These are phyloP conservation scores for Cladosporium sp. DNA, from an alignment of 2,329 filamentous ascomycete species.

Conservation along the genomic window DNA sequence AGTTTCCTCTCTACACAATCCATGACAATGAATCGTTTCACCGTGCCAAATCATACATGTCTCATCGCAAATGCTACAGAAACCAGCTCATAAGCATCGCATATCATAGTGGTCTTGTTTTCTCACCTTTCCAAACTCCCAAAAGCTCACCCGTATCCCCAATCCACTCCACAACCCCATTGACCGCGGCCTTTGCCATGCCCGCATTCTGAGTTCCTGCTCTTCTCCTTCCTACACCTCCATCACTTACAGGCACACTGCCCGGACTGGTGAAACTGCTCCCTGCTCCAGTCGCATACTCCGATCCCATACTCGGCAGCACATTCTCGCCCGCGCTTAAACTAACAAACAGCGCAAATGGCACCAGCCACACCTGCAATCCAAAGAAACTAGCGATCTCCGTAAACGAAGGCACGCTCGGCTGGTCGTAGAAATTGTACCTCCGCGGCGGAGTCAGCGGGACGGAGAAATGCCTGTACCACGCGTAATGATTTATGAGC, in stretches of 20 bases:
- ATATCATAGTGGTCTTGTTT: constrained; percentile 43
- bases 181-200: constrained; percentile 57
- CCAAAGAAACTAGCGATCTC: constrained; percentile 97
- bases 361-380: constrained; percentile 92
- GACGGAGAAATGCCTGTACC: constrained; percentile 87
- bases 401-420: constrained; percentile 72
- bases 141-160: constrained; percentile 57
- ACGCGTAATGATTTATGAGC: constrained; percentile 85
- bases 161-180: constrained; percentile 62
- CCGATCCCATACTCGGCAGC: constrained; percentile 82
- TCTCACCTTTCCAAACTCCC: constrained; percentile 59
- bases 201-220: constrained; percentile 50
- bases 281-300: constrained; percentile 60
- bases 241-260: constrained; percentile 41
- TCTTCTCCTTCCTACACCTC: constrained; percentile 41
- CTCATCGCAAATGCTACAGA: background rate
- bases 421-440: constrained; percentile 33
- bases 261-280: constrained; percentile 46
- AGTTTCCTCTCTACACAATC: background rate
- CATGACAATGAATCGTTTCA: no score
- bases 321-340: constrained; percentile 93
- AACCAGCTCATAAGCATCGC: background rate
- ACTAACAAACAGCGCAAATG: constrained; percentile 91
- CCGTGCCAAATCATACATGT: background rate
- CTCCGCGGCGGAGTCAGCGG: constrained; percentile 51